Conservation (phyloP, 2,329 filamentous ascomycete species). For the Cercospora berteroae region DNA sequence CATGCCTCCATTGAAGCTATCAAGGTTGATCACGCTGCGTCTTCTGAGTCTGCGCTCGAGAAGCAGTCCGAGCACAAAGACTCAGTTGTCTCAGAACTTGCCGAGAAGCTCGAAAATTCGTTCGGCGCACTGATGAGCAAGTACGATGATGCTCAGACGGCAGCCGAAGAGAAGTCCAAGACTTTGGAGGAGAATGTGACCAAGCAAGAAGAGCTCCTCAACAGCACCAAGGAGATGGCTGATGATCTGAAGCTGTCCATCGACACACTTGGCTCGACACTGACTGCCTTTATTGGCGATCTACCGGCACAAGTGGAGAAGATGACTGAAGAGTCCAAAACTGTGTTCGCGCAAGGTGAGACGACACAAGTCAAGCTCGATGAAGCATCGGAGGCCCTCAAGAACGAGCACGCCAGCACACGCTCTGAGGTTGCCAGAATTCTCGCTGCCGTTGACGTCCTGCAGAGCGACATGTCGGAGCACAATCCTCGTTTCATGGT, state of each 20-base stretch:
- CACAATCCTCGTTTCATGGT: slow-evolving; percentile 86
- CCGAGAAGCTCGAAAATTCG: slow-evolving; percentile 68
- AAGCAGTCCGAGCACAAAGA: slow-evolving; percentile 61
- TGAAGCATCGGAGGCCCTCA: slow-evolving; percentile 69
- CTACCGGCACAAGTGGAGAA: slow-evolving; percentile 67
- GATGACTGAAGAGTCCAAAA: slow-evolving; percentile 82
- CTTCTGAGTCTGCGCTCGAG: slow-evolving; percentile 53
- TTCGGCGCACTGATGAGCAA: slow-evolving; percentile 78
- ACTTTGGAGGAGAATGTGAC: slow-evolving; percentile 70
- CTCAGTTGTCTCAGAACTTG: slow-evolving; percentile 54
- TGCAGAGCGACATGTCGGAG: slow-evolving; percentile 77
- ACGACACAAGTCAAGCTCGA: slow-evolving; percentile 74
- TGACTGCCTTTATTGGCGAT: slow-evolving; percentile 52
- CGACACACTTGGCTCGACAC: slow-evolving; percentile 72
- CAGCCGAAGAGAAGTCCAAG: slow-evolving; percentile 70
- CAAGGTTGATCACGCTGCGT: slow-evolving; percentile 73
- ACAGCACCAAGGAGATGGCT: slow-evolving; percentile 72
- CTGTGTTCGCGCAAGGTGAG: slow-evolving; percentile 78
- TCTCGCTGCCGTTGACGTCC: slow-evolving; percentile 66
- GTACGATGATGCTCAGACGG: slow-evolving; percentile 79
- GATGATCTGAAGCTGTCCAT: slow-evolving; percentile 86
- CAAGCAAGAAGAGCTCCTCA: slow-evolving; percentile 70
- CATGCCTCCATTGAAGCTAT: slow-evolving; percentile 74
- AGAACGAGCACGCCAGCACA: slow-evolving; percentile 77
- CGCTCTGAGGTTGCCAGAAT: slow-evolving; percentile 77